Conservation (phyloP, 1,284 basidiomycete species). For the Meira nashicola region DNA sequence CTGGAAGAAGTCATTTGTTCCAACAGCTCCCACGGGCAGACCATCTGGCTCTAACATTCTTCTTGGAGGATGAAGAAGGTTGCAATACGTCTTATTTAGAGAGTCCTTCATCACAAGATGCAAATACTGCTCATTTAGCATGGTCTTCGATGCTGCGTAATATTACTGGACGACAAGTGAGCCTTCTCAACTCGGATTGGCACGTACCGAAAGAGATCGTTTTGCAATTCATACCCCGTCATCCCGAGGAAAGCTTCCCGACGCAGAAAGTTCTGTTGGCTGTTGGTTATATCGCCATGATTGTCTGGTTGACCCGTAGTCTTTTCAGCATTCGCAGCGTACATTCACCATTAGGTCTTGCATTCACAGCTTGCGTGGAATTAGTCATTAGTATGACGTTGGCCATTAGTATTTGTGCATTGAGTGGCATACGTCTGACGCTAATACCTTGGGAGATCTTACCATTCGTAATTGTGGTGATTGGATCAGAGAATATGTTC, state of each 20-base stretch:
- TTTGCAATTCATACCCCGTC: slow-evolving; percentile 8
- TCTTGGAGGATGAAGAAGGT: slow-evolving; percentile 21
- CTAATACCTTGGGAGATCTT: slow-evolving; percentile 82
- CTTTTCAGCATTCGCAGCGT: slow-evolving; percentile 61
- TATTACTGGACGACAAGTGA: slow-evolving; percentile 36
- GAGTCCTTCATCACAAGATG: slow-evolving; percentile 1
- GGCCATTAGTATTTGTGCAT: slow-evolving; percentile 80
- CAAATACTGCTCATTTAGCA: slow-evolving; percentile 9
- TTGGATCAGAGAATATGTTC: slow-evolving; percentile 96
- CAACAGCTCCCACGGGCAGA: slow-evolving; percentile 44
- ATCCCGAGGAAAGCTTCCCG: not conserved
- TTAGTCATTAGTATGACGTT: slow-evolving; percentile 86
- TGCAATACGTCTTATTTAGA: not conserved
- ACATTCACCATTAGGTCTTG: slow-evolving; percentile 84
- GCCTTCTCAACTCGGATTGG: slow-evolving; percentile 28
- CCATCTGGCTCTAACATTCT: slow-evolving; percentile 47
- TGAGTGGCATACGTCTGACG: slow-evolving; percentile 75
- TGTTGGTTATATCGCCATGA: slow-evolving; percentile 72
- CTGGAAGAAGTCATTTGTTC: slow-evolving; percentile 48
- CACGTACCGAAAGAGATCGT: slow-evolving; percentile 32
- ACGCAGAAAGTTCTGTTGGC: slow-evolving; percentile 62
- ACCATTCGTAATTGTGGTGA: slow-evolving; percentile 89
- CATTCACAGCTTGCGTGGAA: slow-evolving; percentile 87
- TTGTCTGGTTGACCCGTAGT: slow-evolving; percentile 71
- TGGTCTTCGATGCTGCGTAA: slow-evolving; percentile 32